Base-by-base conservation (phyloP, 805 yeast species). In the Blastobotrys muscicola region DNA sequence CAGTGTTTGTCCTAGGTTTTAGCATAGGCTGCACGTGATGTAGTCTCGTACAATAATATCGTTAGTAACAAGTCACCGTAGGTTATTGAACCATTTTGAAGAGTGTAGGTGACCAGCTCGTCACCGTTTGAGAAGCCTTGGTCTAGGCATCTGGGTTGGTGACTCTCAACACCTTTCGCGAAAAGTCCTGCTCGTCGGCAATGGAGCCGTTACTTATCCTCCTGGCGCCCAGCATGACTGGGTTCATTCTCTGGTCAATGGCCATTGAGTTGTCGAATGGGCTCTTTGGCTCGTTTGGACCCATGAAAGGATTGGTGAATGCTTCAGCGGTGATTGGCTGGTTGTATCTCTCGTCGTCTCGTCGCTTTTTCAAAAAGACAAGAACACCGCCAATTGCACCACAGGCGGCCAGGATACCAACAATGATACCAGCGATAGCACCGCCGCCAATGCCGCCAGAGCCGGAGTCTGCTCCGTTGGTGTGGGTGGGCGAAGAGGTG, bases 141-240 rank as follows among this genome's bases (percentile, higher is more conserved):
- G n/a, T n/a, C 29, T 38, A 42, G 50, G 73, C 79, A 60, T 85
- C 95, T 1, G 96, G 95, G 56, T 89, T 89, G 30, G 94, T 89
- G 9, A 89, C 94, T 47, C 86, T 80, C 38, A 89, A 68, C 13
- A 85, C 78, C 65, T 85, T 85, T 57, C 87, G 70, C 40, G 84
- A 72, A 63, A 81, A 84, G 60, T 85, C 92, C 3, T 85, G 77
- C 49, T 83, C 94, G 60, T 86, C 94, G 8, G 94, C 89, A 43
- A 89, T 68, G 2, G 90, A 79, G 3, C 95, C 95, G 55, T 84
- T 90, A 54, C 87, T 78, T 48, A 85, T 70, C 50, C 95, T 70
- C 56, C 94, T 77, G 57, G 89, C 76, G 33, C 94, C 95, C 61
- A 83, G 67, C 82, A 83, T 78, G 36, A 76, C 73, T 1, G 87